Evolutionary conservation across 1,284 basidiomycete species (phyloP).

Genomic region (Xerocomus amazonicus): DNA sequence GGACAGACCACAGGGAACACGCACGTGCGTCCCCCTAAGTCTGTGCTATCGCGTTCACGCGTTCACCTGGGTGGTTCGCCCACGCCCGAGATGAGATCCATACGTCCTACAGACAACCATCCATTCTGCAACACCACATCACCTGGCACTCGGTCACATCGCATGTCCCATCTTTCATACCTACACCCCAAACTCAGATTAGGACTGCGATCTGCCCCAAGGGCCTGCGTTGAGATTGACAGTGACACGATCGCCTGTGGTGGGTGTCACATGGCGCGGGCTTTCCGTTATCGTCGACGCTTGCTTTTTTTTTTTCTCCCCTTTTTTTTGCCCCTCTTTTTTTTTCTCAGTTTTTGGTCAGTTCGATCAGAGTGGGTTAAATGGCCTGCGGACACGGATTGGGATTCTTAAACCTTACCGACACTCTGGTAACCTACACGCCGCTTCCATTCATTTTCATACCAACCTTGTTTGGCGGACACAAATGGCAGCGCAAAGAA

Average conservation of each 20-base stretch:
- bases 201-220: not conserved
- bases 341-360: no score
- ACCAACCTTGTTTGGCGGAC: conserved; percentile 1
- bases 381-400: no score
- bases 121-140: not conserved
- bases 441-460: conserved; percentile 2
- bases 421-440: not conserved
- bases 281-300: not conserved
- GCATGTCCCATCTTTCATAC: no score
- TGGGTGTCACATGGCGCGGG: not conserved
- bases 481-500: not conserved
- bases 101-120: no score
- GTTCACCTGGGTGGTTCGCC: no score
- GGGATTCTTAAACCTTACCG: not conserved
- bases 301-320: no score
- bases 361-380: not conserved
- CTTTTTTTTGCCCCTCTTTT: no score
- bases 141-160: not conserved
- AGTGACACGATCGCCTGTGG: not conserved
- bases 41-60: no score
- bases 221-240: not conserved
- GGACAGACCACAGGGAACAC: no score
- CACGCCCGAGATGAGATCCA: not conserved
- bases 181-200: not conserved
- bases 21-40: no score